These are phyloP conservation scores for Scedosporium boydii DNA, from an alignment of 2,329 filamentous ascomycete species.

Conservation along the genomic window DNA sequence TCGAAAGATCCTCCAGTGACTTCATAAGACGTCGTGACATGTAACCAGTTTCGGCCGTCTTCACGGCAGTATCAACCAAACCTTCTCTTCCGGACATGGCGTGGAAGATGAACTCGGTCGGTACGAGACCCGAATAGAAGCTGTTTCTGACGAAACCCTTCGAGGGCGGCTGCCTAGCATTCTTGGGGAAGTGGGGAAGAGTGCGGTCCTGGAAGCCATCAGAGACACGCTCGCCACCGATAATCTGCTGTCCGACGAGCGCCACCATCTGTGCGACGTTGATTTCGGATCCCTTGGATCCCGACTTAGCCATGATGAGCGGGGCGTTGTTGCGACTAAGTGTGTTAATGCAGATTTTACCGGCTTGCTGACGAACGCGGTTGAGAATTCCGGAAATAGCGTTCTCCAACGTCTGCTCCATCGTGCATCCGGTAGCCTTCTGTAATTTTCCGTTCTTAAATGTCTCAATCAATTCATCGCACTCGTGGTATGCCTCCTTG, in stretches of 20 bases:
- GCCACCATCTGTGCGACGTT: constrained; percentile 99
- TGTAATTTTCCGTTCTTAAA: constrained; percentile 75
- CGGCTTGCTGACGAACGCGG: constrained; percentile 83
- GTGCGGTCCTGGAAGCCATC: constrained; percentile 96
- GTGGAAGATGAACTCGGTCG: constrained; percentile 95
- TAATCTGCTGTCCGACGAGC: constrained; percentile 95
- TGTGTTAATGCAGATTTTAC: constrained; percentile 81
- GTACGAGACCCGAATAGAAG: constrained; percentile 86
- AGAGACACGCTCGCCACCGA: constrained; percentile 81
- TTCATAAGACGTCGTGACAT: constrained; percentile 99
- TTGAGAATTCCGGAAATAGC: constrained; percentile 84
- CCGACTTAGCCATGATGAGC: constrained; percentile 92
- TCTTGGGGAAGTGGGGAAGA: constrained; percentile 90
- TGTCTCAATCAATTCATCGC: constrained; percentile 71
- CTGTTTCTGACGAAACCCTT: constrained; percentile 97
- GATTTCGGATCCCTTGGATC: constrained; percentile 93
- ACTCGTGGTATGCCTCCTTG: constrained; percentile 66
- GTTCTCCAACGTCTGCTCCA: constrained; percentile 87
- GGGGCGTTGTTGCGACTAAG: constrained; percentile 88
- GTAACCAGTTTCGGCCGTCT: constrained; percentile 97
- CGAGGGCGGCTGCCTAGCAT: constrained; percentile 79
- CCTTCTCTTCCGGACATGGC: constrained; percentile 97
- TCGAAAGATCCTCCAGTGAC: constrained; percentile 87
- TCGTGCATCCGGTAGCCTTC: constrained; percentile 80
- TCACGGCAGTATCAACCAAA: constrained; percentile 96